Conservation (phyloP, 345 rosid genomes). For the Gossypium rotundifolium region DNA sequence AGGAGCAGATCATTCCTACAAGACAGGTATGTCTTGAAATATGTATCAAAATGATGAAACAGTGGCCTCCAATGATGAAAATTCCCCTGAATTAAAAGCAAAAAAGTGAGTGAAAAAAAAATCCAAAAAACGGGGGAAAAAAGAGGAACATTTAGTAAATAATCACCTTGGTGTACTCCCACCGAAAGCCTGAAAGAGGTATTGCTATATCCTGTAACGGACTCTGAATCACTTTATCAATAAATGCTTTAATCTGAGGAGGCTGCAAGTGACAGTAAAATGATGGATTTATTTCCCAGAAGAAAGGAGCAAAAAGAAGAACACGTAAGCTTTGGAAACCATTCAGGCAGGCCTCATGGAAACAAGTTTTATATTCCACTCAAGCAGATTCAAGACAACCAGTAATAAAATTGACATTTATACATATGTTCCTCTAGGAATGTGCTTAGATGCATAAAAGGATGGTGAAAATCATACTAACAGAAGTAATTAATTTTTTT, state of each 20-base stretch:
- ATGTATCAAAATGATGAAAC: conserved; percentile 87
- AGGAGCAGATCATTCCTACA: conserved; percentile 75
- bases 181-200: conserved; percentile 90
- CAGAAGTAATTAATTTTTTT: background rate
- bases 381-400: background rate
- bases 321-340: background rate
- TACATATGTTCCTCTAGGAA: background rate
- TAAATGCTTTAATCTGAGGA: conserved; percentile 74
- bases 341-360: background rate
- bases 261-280: conserved; percentile 48
- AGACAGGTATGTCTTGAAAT: conserved; percentile 75
- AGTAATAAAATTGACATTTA: background rate
- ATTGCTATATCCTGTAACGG: conserved; percentile 94
- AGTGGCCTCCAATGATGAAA: conserved; percentile 97
- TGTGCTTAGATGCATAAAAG: background rate
- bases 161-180: conserved; percentile 86
- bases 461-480: background rate
- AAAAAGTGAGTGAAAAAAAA: conserved; percentile 21
- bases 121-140: background rate
- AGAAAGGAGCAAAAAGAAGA: background rate
- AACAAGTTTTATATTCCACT: background rate
- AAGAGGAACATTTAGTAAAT: background rate
- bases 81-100: conserved; percentile 60
- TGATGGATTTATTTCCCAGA: conserved; percentile 12
- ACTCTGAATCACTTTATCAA: conserved; percentile 93